These are phyloP conservation scores for Reutealis trisperma DNA, from an alignment of 345 rosid species.

Conservation along the genomic window DNA sequence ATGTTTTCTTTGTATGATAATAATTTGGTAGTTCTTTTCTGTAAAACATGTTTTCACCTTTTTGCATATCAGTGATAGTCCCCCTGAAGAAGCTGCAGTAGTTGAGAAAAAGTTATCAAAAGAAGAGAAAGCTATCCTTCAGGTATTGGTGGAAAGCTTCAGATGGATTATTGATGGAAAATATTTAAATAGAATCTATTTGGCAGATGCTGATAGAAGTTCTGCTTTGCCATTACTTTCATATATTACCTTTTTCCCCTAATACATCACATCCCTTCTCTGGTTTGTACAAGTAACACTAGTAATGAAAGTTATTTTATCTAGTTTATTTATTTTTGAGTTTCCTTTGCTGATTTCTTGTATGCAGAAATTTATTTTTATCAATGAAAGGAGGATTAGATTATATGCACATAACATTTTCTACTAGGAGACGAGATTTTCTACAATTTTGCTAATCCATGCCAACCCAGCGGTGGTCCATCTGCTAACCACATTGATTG, in stretches of 20 bases:
- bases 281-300: neutral
- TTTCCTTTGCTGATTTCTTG: no score
- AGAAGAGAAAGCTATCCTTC: slow-evolving; percentile 68
- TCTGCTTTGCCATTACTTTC: neutral
- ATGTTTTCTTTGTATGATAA: neutral
- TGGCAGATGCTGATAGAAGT: neutral
- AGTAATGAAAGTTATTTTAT: neutral
- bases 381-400: neutral
- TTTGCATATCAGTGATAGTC: slow-evolving; percentile 48
- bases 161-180: no score
- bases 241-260: neutral
- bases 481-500: neutral
- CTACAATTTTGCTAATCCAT: neutral
- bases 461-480: neutral
- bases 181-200: no score
- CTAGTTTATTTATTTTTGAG: no score
- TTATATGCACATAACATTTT: neutral
- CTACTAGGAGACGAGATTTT: neutral
- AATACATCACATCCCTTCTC: neutral
- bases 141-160: slow-evolving; percentile 42
- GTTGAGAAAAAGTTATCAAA: slow-evolving; percentile 63
- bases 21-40: slow-evolving; percentile 2
- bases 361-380: neutral
- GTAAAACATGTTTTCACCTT: slow-evolving; percentile 9
- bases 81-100: slow-evolving; percentile 48